These are phyloP conservation scores for Mycena metata DNA, from an alignment of 768 basidiomycete species.

Conservation along the genomic window DNA sequence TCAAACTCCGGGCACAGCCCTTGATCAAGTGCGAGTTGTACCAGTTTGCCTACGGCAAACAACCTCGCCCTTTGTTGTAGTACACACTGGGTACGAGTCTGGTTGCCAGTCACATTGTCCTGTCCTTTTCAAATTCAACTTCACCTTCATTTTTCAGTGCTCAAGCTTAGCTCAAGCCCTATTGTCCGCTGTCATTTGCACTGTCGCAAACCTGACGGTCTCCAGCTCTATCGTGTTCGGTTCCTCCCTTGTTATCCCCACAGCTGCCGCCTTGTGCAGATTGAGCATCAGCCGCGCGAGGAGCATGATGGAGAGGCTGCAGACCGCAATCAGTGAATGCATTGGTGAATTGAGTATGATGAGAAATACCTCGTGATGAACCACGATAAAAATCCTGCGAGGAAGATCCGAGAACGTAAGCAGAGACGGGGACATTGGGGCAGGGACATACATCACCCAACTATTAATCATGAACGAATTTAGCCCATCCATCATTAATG, in stretches of 20 bases:
- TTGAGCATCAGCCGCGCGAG: conserved; percentile 20
- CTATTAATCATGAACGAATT: conserved; percentile 7
- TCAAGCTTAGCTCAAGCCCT: too few relatives aligned
- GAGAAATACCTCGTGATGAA: conserved; percentile 14
- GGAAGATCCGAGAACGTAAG: conserved; percentile 4
- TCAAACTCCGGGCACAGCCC: too few relatives aligned
- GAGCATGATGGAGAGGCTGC: conserved; percentile 15
- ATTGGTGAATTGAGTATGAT: conserved; percentile 7
- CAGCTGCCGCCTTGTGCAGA: conserved; percentile 19
- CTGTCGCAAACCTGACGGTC: conserved; percentile 16
- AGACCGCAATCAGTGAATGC: conserved; percentile 3
- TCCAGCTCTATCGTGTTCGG: conserved; percentile 10
- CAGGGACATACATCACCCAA: conserved; percentile 14
- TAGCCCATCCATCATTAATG: too few relatives aligned
- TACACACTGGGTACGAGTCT: too few relatives aligned
- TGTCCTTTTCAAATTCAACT: conserved; percentile 16
- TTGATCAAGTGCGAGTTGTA: too few relatives aligned
- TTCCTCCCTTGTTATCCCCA: conserved; percentile 10
- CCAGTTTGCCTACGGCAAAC: too few relatives aligned
- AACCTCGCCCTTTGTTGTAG: too few relatives aligned
- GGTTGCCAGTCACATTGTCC: conserved; percentile 2
- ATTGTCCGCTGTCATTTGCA: conserved; percentile 11
- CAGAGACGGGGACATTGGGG: neutral
- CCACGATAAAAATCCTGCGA: conserved; percentile 15
- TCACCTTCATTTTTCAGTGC: conserved; percentile 18